Evolutionary conservation across 2,329 filamentous ascomycete genomes (phyloP), one percentile per base, ranked within the genome.

Genomic region (Phyllosticta paracitricarpa): DNA sequence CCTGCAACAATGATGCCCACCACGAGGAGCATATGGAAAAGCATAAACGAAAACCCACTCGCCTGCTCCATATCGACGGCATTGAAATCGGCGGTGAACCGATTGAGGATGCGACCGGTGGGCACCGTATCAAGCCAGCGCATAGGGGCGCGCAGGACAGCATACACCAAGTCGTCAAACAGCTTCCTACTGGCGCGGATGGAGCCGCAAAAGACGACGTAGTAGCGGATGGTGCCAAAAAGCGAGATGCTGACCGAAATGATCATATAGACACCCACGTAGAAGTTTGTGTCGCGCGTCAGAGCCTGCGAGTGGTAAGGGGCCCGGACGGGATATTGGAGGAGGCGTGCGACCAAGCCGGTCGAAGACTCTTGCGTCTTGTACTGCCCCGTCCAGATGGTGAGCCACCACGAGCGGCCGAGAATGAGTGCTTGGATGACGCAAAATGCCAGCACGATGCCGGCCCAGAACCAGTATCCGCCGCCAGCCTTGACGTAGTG

Each of bases 61-160:
- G 57, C 54, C 40, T 54, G 57, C 61, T 58, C 61, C 52, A 53
- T 33, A 55, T 93, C 89, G 56, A 92, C 82, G 51, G 85, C 81
- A 66, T 86, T 84, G 72, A 93, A 91, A 72, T 93, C 89, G 2
- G 86, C 79, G 0, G 88, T 90, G 71, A 92, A 90, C 1, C 89
- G 82, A 73, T 93, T 93, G 22, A 92, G 77, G 48, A 92, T 83
- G 54, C 89, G 83, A 2, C 89, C 89, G 1, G 91, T 78, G 0
- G 89, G 89, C 0, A 91, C 86, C 0, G 89, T 92, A 69, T 93
- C 89, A 48, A 93, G 79, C 67, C 66, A 70, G 51, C 64, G 55
- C 4, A 92, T 77, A 1, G 88, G 89, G 5, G 89, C 85, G 19
- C 87, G 82, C 3, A 93, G 78, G 10, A 93, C 80, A 0, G 83